Base-by-base conservation (phyloP, 139 green algal species). In the Auxenochlorella pyrenoidosa region DNA sequence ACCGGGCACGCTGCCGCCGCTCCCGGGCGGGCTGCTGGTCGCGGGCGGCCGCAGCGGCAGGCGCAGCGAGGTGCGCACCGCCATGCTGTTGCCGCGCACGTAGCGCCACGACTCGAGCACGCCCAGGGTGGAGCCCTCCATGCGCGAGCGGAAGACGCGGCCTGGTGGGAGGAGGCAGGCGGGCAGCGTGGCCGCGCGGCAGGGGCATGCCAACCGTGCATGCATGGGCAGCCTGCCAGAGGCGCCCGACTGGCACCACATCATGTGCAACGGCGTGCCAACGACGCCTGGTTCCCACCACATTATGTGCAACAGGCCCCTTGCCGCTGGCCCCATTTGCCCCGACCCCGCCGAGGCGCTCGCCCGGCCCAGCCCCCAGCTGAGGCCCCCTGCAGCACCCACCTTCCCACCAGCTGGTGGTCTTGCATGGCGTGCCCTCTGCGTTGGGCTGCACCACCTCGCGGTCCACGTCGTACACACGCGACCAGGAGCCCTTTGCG, bases 61-160 rank as follows among this genome's bases (percentile, higher is more conserved):
- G 40, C 80, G 80, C 80, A 85, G 80, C 80, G 59, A 32, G 30
- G 80, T 85, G 40, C 80, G 80, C 28, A 92, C 89, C n/a, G 89
- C 89, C 79, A 92, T 85, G 34, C 41, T 80, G 82, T 44, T 68
- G 47, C 80, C 81, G 43, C 47, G 66, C 3, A 88, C 13, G 86
- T 87, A 90, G 40, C 89, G 77, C 44, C 58, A 73, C 36, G 89
- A 90, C 44, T 90, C 80, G 19, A 75, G 44, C 21, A 80, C 63
- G 5, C 89, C 89, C 47, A 92, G 77, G 40, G 66, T n/a, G 12
- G 86, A 90, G 34, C 86, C 82, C 58, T 92, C 86, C 86, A 90
- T 75, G 75, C 54, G 68, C 1, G 32, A 75, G 51, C 60, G 51
- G 51, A 92, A 83, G 22, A 90, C 81, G 22, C 79, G 40, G 70